Percentiles rank a stretch among this genome's conserved stretches.
These are phyloP conservation scores for Hordeum pubiflorum DNA, from an alignment of 202 grass and related monocot species.

Conservation along the genomic window DNA sequence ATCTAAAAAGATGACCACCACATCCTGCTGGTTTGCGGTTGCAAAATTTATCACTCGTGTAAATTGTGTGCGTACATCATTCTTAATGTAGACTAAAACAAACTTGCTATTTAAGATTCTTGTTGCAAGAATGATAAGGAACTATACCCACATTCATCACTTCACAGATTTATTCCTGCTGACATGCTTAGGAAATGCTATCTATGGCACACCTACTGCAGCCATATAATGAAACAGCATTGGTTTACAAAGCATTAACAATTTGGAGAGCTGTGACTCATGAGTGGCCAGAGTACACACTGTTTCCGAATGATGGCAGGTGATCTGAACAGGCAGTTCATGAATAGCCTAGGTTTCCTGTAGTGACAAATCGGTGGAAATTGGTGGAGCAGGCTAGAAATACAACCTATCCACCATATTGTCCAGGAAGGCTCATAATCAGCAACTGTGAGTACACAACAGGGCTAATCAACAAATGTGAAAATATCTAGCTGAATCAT, in stretches of 20 bases:
- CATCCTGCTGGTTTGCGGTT: not conserved
- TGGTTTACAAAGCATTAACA: not conserved
- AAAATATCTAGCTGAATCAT: not conserved
- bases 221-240: not conserved
- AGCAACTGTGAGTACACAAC: not conserved
- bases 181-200: not conserved
- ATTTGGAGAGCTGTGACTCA: not conserved
- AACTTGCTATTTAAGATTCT: not conserved
- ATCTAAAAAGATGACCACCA: not conserved
- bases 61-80: not conserved
- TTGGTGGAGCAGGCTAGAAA: not conserved
- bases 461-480: not conserved
- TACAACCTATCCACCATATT: not conserved
- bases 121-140: not conserved
- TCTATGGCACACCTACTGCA: not conserved
- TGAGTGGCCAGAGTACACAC: not conserved
- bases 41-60: not conserved
- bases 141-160: not conserved
- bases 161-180: not conserved
- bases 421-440: not conserved
- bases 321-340: not conserved
- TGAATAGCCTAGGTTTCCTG: not conserved
- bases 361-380: not conserved
- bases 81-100: not conserved
- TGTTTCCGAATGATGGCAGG: not conserved